Conservation (phyloP, 2,329 filamentous ascomycete species). For the Pseudogymnoascus sp. region DNA sequence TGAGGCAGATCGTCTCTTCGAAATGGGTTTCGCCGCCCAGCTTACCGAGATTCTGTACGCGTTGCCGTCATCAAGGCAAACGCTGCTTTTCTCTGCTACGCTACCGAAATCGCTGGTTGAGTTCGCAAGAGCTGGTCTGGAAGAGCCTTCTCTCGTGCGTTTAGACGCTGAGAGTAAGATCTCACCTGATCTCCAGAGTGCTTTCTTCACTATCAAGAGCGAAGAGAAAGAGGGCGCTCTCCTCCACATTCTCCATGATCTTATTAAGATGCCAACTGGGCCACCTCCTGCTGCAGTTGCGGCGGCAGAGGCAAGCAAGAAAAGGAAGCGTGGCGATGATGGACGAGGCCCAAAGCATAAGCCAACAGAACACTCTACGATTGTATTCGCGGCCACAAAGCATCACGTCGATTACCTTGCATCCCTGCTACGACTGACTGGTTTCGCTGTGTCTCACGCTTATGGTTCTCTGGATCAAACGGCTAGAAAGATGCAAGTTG, state of each 20-base stretch:
- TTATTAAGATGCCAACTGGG: slow-evolving; percentile 83
- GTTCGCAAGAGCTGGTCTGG: slow-evolving; percentile 85
- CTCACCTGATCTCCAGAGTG: slow-evolving; percentile 89
- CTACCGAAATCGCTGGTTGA: slow-evolving; percentile 90
- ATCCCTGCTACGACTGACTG: slow-evolving; percentile 67
- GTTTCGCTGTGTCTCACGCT: slow-evolving; percentile 86
- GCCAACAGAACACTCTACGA: slow-evolving; percentile 84
- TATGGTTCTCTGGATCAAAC: slow-evolving; percentile 94
- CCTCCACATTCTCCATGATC: slow-evolving; percentile 77
- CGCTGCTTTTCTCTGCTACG: slow-evolving; percentile 89
- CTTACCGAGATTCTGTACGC: slow-evolving; percentile 88
- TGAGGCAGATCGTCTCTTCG: slow-evolving; percentile 92
- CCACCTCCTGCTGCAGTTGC: slow-evolving; percentile 44
- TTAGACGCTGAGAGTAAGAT: slow-evolving; percentile 93
- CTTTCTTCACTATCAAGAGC: slow-evolving; percentile 88
- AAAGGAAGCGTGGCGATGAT: slow-evolving; percentile 59
- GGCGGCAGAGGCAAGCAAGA: slow-evolving; percentile 44
- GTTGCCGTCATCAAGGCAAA: slow-evolving; percentile 76
- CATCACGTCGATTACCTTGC: slow-evolving; percentile 95
- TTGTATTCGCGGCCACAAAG: slow-evolving; percentile 90
- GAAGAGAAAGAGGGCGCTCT: slow-evolving; percentile 90
- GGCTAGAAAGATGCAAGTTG: slow-evolving; percentile 83
- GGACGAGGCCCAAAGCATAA: slow-evolving; percentile 52
- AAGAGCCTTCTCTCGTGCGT: slow-evolving; percentile 84
- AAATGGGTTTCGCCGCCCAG: slow-evolving; percentile 96